These are phyloP conservation scores for Myxozyma geophila DNA, from an alignment of 805 yeast genomes.

Conservation along the genomic window DNA sequence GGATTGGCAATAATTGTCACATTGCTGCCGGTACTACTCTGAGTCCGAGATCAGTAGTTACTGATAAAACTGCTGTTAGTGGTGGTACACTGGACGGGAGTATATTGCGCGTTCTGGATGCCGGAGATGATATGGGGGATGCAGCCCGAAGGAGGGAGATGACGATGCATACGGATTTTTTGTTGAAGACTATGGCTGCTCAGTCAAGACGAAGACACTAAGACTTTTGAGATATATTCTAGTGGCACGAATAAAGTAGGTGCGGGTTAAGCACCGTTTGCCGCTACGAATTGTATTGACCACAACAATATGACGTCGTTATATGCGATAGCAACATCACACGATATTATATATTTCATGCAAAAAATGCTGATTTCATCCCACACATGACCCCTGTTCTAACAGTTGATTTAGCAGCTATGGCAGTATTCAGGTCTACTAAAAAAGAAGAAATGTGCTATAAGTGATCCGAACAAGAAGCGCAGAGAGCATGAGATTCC, in stretches of 20 bases:
- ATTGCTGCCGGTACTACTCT: slow-evolving; percentile 23
- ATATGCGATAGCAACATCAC: no score
- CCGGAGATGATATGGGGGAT: slow-evolving; percentile 7
- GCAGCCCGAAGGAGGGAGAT: slow-evolving; percentile 16
- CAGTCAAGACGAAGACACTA: slow-evolving; percentile 9
- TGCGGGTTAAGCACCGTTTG: background rate
- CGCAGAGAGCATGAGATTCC: no score
- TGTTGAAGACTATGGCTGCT: slow-evolving; percentile 18
- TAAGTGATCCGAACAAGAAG: no score
- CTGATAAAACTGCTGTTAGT: slow-evolving; percentile 11
- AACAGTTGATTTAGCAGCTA: no score
- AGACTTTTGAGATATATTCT: background rate
- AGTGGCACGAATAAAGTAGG: background rate
- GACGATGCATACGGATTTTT: slow-evolving; percentile 25
- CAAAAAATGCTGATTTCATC: no score
- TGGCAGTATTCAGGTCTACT: no score
- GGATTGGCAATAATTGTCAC: slow-evolving; percentile 18
- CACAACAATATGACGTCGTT: no score
- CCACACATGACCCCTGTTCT: no score
- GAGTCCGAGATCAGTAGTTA: slow-evolving; percentile 1
- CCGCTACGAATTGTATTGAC: no score
- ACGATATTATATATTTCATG: no score
- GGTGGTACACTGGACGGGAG: background rate
- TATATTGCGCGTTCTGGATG: background rate
- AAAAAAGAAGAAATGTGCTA: no score